Conservation (phyloP, 345 rosid genomes). For the Pistacia vera region DNA sequence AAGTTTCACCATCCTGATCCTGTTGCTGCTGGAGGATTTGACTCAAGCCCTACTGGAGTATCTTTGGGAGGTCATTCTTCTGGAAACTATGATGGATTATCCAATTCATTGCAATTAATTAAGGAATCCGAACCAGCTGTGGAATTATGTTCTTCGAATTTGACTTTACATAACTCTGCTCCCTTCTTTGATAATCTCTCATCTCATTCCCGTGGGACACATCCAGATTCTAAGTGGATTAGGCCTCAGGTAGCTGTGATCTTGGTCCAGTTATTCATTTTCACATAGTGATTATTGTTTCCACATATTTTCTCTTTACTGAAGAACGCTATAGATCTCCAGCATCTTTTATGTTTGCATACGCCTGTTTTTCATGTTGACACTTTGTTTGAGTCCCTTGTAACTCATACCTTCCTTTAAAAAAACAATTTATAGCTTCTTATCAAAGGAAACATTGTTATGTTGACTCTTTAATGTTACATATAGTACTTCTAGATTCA, state of each 20-base stretch:
- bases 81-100: slow-evolving; percentile 12
- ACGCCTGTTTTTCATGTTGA: too few species aligned
- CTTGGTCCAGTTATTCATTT: neutral
- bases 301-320: neutral
- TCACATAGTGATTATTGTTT: slow-evolving; percentile 3
- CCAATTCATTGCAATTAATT: slow-evolving; percentile 5
- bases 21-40: slow-evolving; percentile 32
- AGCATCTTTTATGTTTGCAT: too few species aligned
- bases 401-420: too few species aligned
- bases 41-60: slow-evolving; percentile 7
- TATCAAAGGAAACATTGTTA: too few species aligned
- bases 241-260: slow-evolving; percentile 18
- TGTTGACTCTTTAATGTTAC: too few species aligned
- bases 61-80: slow-evolving; percentile 14
- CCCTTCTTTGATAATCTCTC: slow-evolving; percentile 18
- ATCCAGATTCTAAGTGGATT: slow-evolving; percentile 14
- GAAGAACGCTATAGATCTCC: neutral
- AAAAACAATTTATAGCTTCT: too few species aligned
- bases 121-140: slow-evolving; percentile 2
- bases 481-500: too few species aligned
- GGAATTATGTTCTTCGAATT: neutral
- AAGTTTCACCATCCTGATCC: slow-evolving; percentile 66
- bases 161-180: slow-evolving; percentile 4
- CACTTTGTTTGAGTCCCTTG: too few species aligned
- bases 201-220: slow-evolving; percentile 6